Base-by-base conservation (phyloP, 306 rosid species). In the Cucurbita moschata region DNA sequence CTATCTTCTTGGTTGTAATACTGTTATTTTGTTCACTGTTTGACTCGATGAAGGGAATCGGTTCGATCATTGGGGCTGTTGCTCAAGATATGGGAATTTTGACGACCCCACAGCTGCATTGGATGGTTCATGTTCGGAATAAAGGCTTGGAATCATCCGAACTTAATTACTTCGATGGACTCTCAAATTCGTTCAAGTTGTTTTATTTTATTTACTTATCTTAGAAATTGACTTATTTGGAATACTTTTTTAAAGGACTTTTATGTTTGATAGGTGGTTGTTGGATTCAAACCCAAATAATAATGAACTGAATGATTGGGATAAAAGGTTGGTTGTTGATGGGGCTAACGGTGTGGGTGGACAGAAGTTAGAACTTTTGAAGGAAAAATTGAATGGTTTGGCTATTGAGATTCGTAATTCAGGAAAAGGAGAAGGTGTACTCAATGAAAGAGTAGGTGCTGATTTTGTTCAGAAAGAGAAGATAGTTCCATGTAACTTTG, bases 391-490 rank as follows among this genome's bases (percentile, higher is more conserved):
- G 82, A 79, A 71, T 78, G 85, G 51, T 77, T 73, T 87, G 85
- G 78, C 76, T 74, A 79, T 90, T 84, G 95, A 89, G 82, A 82
- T 86, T 66, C 89, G 96, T 37, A 94, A 94, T 77, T 77, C 86
- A 43, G 82, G 95, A 76, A 85, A 84, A 72, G 91, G 82, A 79
- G 91, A 83, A 75, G 98, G 97, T 38, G 83, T 89, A 38, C 85
- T 91, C 61, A 94, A 94, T 77, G 97, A 94, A 67, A 96, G 96
- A 56, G 98, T 89, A 37, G 98, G 98, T 53, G 98, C 98, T 70
- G 98, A 90, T 87, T 91, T 81, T 78, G 98, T 90, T 87, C 98
- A 94, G 83, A 94, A 94, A 83, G 98, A 94, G 87, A 94, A 91
- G 87, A 83, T 84, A 62, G 87, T 80, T 79, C 96, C 98, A 0